Evolutionary conservation across 129 eudicot species (phyloP), one percentile per base, ranked within the genome.

Genomic region (Logfia minima): DNA sequence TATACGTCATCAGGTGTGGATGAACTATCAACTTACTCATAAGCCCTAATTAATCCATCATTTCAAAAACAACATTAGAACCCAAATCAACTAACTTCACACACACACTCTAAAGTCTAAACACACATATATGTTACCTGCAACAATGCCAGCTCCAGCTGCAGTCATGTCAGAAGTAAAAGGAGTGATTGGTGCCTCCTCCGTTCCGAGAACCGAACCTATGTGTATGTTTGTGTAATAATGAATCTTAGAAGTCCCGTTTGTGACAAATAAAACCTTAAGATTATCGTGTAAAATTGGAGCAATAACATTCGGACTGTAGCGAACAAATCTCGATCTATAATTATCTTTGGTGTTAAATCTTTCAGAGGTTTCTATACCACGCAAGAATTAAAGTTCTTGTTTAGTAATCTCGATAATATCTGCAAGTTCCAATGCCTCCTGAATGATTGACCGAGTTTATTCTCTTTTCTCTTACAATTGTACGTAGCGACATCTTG

Each of bases 321-420:
- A 89, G 79, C 91, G 97, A 66, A 78, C 72, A 75, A 94, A 94
- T 74, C 91, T 94, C 32, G 89, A 83, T 26, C 74, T 80, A 67
- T 88, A 80, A 9, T 94, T 94, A 66, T 89, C 84, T 62, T 78
- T 86, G 72, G 97, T 89, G 80, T 91, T 94, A 51, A 86, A 91
- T 60, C 77, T 74, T 68, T 94, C 97, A 0, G 85, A 61, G 16
- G 96, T 83, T 65, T 66, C 64, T 23, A 94, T 94, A 34, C 96
- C 97, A 82, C 92, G 86, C 24, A 94, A 86, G 85, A 94, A 89
- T 61, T 94, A 97, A n/a, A 94, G 90, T 83, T 94, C 99, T 85
- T 91, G 97, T 76, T 86, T 91, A 4, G 99, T 89, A 75, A 94
- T 88, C 86, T 94, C 99, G 34, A 94, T 86, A 43, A 94, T 78